Base-by-base conservation (phyloP, 768 basidiomycete species). In the Naganishia vishniacii region DNA sequence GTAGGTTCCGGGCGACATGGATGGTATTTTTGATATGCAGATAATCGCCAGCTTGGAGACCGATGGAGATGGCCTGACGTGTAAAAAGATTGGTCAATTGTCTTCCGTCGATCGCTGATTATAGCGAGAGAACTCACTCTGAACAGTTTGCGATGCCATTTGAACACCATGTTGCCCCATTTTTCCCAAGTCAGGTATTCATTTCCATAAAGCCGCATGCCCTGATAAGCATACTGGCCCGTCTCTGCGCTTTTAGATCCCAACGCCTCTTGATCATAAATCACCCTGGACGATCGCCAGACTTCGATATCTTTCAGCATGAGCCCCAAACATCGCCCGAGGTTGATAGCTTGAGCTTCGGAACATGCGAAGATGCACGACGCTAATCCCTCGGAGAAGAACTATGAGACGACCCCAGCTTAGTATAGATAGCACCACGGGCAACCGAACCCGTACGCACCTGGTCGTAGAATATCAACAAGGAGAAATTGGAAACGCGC, bases 21-120 rank as follows among this genome's bases (percentile, higher is more conserved):
- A 98, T 88, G n/a, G 90, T 83, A 73, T 99, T 99, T 77, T 94
- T 93, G 60, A 97, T 89, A 71, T 91, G 91, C 88, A 97, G 94
- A 75, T 93, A 98, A 72, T 93, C 93, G 53, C 84, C 84, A 1
- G 91, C 87, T 71, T 86, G 83, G 66, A 97, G 86, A 73, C 88
- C 91, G 32, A 85, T 86, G 20, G 82, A 80, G 68, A 97, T 84
- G 62, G 84, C 85, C 92, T 71, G 47, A 4, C 13, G 29, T n/a
- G 18, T 26, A 28, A 40, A 41, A 18, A 59, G 47, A 7, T 60
- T 1, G 25, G 20, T 15, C 0, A 63, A 16, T 66, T 56, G 60
- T 51, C n/a, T 46, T 29, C 26, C 15, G 45, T 31, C 18, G 13
- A 31, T n/a, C 8, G 32, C 37, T 15, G 1, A 23, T 25, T 26